Base-by-base conservation (phyloP, 257 asterid species). In the Capsicum rhomboideum region DNA sequence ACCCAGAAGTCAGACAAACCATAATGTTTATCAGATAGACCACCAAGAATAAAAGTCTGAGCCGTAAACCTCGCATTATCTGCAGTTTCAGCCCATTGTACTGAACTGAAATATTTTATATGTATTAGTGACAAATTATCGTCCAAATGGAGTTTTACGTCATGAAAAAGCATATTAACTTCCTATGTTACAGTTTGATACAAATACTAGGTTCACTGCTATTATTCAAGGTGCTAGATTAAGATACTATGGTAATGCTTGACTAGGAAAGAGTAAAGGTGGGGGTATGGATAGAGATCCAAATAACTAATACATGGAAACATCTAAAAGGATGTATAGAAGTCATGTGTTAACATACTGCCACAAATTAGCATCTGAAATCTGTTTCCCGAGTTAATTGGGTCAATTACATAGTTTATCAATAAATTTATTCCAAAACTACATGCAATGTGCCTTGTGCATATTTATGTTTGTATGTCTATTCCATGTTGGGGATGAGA, bases 1-100 rank as follows among this genome's bases (percentile, higher is more conserved):
- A 88, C 85, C 98, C 99, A 96, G 94, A 96, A 96, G 88, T 87
- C 92, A 91, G 91, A 90, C n/a, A n/a, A n/a, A n/a, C 99, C 99
- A 44, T 90, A 92, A 85, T 92, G 88, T 86, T 91, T 92, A 71
- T 88, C 95, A 0, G 97, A 92, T 56, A 96, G 95, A 75, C 99
- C 98, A 13, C 98, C 97, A 50, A 96, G 93, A 84, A 96, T 91
- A 79, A 93, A 90, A 46, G 92, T 84, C 58, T 97, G 93, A 18
- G 99, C 98, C 84, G n/a, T 96, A 55, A 97, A 91, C 86, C 99
- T 84, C 50, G 98, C 99, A 85, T 93, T 92, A 86, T 96, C 94
- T 68, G 98, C 95, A 0, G 97, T 91, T 90, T 93, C 97, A 2
- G 97, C 97, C 98, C 98, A 96, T 96, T 40, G 98, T 96, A 85